A percentile compares a stretch with the other conserved stretches of the same genome.
Conservation (phyloP, 352 stramenopile species). For the Globisporangium polare region DNA sequence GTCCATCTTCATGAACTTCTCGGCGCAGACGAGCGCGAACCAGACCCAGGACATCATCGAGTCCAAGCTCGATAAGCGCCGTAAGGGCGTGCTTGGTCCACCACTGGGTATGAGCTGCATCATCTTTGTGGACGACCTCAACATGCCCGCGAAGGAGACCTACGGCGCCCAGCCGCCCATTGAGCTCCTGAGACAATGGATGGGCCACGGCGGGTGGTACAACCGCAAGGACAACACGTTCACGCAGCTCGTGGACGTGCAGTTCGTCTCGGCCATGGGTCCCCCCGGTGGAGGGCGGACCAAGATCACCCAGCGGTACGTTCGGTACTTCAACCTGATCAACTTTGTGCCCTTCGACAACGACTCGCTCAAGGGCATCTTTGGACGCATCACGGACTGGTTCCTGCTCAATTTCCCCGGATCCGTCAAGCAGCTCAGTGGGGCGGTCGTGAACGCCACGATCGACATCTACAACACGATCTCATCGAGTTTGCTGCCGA, state of each 20-base stretch:
- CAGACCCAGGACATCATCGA: conserved; percentile 95
- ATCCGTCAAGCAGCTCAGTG: conserved; percentile 76
- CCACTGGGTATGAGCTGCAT: conserved; percentile 88
- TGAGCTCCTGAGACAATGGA: conserved; percentile 92
- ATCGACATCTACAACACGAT: conserved; percentile 93
- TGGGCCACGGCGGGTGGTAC: conserved; percentile 94
- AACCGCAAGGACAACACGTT: conserved; percentile 93
- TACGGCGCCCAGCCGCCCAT: conserved; percentile 93
- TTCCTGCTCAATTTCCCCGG: conserved; percentile 80
- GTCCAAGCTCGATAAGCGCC: conserved; percentile 91
- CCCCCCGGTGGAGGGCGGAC: conserved; percentile 89
- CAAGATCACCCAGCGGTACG: conserved; percentile 90
- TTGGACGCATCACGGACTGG: conserved; percentile 89
- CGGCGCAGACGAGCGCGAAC: conserved; percentile 91
- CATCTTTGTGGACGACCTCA: conserved; percentile 94
- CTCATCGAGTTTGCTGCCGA: conserved; percentile 85
- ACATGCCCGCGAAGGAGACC: conserved; percentile 94
- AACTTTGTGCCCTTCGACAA: conserved; percentile 92
- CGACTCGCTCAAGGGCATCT: conserved; percentile 84
- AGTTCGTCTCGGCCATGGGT: conserved; percentile 92
- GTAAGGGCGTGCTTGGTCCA: conserved; percentile 90
- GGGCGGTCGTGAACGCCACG: conserved; percentile 74
- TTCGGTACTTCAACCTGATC: conserved; percentile 92
- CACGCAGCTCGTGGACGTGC: conserved; percentile 90
- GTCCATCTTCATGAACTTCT: conserved; percentile 93